Conservation (phyloP, 2,329 filamentous ascomycete genomes). For the Microcera coccophila region DNA sequence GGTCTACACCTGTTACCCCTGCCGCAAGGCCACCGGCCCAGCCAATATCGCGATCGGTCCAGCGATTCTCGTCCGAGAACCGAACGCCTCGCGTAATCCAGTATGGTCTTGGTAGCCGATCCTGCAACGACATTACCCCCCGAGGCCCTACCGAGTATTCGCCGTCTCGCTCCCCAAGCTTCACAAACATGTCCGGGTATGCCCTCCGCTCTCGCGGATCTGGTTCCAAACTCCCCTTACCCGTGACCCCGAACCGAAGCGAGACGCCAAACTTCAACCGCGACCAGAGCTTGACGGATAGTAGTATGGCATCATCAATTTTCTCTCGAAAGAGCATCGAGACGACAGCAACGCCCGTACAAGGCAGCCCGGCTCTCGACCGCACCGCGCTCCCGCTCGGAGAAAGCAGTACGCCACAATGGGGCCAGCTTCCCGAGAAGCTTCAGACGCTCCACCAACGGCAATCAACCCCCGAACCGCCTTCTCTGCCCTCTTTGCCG, state of each 20-base stretch:
- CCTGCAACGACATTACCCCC: constrained; percentile 6
- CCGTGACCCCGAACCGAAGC: constrained; percentile 36
- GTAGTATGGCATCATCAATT: constrained; percentile 41
- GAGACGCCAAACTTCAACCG: constrained; percentile 34
- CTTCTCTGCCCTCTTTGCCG: constrained; percentile 11
- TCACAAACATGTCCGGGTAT: constrained; percentile 25
- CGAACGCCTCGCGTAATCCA: constrained; percentile 9
- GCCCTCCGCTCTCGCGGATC: constrained; percentile 34
- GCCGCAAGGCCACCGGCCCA: constrained; percentile 17
- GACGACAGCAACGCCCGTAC: constrained; percentile 30
- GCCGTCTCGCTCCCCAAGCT: constrained; percentile 24
- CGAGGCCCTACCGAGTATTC: constrained; percentile 13
- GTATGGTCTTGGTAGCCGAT: constrained; percentile 10
- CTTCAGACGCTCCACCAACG: constrained; percentile 5
- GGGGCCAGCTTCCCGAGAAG: constrained; percentile 22
- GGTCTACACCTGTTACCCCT: constrained; percentile 23
- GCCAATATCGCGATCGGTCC: constrained; percentile 15
- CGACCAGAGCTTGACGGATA: constrained; percentile 40
- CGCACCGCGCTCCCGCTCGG: constrained; percentile 10
- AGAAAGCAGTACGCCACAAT: constrained; percentile 15
- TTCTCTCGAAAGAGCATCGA: constrained; percentile 38
- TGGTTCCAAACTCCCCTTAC: constrained; percentile 37
- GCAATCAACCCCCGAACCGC: constrained; percentile 14
- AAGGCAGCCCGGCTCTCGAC: constrained; percentile 29
- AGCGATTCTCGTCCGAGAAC: constrained; percentile 12